phyloP scores from a whole-genome alignment of 495 filamentous ascomycete species.

The Bryoglossum gracile region DNA sequence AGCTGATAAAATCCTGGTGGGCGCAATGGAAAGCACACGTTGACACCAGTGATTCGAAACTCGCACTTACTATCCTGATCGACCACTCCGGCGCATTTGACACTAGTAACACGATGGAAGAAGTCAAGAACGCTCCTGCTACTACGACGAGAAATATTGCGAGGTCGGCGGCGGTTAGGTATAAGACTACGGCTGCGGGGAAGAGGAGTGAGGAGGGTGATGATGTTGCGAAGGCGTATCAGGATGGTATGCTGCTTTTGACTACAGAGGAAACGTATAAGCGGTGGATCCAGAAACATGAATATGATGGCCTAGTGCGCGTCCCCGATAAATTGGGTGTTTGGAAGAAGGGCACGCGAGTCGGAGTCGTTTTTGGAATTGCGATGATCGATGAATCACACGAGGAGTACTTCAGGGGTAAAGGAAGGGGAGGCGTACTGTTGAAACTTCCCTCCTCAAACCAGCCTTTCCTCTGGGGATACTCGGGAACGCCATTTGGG shows the following conservation, averaged over 20 bases:
- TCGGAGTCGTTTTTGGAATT: conserved; percentile 6
- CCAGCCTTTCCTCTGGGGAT: conserved; percentile 14
- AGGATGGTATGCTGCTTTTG: not conserved
- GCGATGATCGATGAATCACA: conserved; percentile 12
- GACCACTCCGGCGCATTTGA: not conserved
- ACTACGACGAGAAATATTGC: not conserved
- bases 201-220: not conserved
- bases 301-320: not conserved
- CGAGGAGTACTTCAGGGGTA: conserved; percentile 4
- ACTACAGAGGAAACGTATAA: not conserved
- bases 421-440: conserved; percentile 3
- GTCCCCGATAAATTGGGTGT: not conserved
- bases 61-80: conserved; percentile 4
- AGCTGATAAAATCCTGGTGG: conserved; percentile 3
- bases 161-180: not conserved
- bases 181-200: too few relatives aligned
- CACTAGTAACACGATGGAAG: not conserved
- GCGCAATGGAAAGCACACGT: conserved; percentile 9
- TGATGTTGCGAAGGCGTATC: not conserved
- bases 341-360: not conserved
- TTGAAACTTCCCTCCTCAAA: not conserved
- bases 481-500: conserved; percentile 8
- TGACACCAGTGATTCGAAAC: not conserved
- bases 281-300: not conserved
- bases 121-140: not conserved